Evolutionary conservation across 371 early-diverging fungal species (phyloP).

Genomic region (Actinomortierella ambigua): DNA sequence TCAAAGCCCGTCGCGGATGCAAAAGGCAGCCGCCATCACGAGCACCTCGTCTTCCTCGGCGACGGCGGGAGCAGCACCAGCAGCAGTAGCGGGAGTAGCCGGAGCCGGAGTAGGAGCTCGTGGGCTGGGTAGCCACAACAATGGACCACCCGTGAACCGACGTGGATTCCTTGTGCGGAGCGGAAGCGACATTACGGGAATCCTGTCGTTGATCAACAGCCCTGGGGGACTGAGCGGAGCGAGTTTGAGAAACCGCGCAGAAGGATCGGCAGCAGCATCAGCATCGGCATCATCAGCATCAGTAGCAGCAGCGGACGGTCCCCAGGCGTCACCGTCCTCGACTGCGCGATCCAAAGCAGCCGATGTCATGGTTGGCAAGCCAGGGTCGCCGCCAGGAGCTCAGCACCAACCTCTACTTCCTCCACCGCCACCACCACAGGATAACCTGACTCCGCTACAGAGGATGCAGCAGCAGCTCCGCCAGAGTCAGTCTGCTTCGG

Average conservation of each 20-base stretch:
- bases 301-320: not conserved
- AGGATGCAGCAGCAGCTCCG: conserved; percentile 39
- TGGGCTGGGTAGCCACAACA: no score
- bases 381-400: not conserved
- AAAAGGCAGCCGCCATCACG: no score
- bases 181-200: no score
- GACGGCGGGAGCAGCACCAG: not conserved
- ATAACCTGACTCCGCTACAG: conserved; percentile 23
- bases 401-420: not conserved
- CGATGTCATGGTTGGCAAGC: not conserved
- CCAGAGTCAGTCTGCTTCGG: conserved; percentile 12
- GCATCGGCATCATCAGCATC: conserved; percentile 1
- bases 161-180: no score
- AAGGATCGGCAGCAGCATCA: conserved; percentile 3
- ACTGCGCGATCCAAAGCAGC: conserved; percentile 1
- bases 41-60: no score
- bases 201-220: no score
- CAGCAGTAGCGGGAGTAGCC: not conserved
- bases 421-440: not conserved
- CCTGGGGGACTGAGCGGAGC: no score
- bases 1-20: no score
- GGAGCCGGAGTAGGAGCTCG: no score
- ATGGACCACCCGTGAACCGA: no score
- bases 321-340: conserved; percentile 2
- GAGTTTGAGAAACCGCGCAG: no score